phyloP scores from a whole-genome alignment of 495 filamentous ascomycete species.

The Xylaria telfairii region DNA sequence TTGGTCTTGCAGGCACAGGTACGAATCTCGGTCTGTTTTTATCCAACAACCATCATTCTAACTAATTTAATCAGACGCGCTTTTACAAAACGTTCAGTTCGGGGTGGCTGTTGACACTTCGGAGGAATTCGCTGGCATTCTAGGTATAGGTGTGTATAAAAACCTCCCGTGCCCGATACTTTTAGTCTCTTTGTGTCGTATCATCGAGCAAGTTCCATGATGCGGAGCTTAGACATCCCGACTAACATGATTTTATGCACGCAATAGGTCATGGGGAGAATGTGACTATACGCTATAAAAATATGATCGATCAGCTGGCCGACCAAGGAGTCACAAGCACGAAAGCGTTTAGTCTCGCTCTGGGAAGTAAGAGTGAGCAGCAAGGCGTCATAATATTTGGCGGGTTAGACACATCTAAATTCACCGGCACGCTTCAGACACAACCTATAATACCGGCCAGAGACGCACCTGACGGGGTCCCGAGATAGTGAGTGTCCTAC shows the following conservation, averaged over 20 bases:
- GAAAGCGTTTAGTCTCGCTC: slow-evolving; percentile 55
- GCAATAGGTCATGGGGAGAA: slow-evolving; percentile 53
- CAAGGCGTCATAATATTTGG: slow-evolving; percentile 90
- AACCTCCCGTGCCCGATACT: too few species aligned
- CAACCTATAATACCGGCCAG: slow-evolving; percentile 66
- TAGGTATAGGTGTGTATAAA: too few species aligned
- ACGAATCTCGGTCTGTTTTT: neutral
- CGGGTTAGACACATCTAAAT: slow-evolving; percentile 87
- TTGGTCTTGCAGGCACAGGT: slow-evolving; percentile 47
- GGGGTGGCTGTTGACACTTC: slow-evolving; percentile 48
- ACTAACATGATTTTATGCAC: too few species aligned
- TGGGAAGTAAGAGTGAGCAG: slow-evolving; percentile 53
- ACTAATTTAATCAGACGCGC: slow-evolving; percentile 31
- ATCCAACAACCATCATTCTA: neutral
- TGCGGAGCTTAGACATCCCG: too few species aligned
- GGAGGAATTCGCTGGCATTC: slow-evolving; percentile 54
- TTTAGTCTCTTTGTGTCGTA: too few species aligned
- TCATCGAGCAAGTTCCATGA: too few species aligned
- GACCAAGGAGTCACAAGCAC: slow-evolving; percentile 48
- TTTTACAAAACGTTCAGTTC: slow-evolving; percentile 50
- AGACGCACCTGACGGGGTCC: slow-evolving; percentile 50
- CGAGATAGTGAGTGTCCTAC: slow-evolving; percentile 39
- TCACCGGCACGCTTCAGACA: slow-evolving; percentile 69
- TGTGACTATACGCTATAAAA: slow-evolving; percentile 48
- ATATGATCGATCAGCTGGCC: slow-evolving; percentile 52